Evolutionary conservation across 2,329 filamentous ascomycete genomes (phyloP).

Genomic region (Ambrosiella cleistominuta): DNA sequence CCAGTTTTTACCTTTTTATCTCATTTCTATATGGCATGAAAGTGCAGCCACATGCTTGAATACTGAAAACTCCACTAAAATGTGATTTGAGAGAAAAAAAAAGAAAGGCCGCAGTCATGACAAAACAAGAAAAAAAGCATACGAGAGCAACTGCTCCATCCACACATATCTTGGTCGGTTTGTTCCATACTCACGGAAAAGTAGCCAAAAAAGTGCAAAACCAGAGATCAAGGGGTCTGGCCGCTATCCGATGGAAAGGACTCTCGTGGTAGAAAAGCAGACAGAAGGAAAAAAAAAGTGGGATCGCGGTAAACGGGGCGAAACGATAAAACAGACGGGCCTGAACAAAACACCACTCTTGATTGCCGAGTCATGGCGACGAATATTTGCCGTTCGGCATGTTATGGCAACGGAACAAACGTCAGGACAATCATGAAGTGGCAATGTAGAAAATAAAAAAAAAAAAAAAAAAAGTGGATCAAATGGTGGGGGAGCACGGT

Average conservation of each 20-base stretch:
- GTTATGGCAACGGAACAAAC: no score
- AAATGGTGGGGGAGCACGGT: neutral
- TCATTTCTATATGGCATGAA: neutral
- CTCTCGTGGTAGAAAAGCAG: neutral
- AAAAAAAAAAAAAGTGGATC: neutral
- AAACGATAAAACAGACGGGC: no score
- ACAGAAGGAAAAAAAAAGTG: no score
- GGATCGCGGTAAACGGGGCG: no score
- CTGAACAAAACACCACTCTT: no score
- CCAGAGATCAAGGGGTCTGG: neutral
- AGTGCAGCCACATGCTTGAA: no score
- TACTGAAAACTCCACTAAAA: no score
- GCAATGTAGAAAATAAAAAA: neutral
- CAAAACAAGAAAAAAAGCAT: neutral
- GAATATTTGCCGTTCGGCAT: no score
- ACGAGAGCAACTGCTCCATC: neutral
- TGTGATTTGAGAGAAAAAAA: neutral
- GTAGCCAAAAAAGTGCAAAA: slow-evolving; percentile 8
- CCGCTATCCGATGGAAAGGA: neutral
- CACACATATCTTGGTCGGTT: neutral
- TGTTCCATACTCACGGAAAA: neutral
- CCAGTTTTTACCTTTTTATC: neutral
- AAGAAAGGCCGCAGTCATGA: neutral
- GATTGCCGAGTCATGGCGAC: no score
- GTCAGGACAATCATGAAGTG: no score